These are phyloP conservation scores for Fonsecaea erecta DNA, from an alignment of 2,329 filamentous ascomycete species.

Conservation along the genomic window DNA sequence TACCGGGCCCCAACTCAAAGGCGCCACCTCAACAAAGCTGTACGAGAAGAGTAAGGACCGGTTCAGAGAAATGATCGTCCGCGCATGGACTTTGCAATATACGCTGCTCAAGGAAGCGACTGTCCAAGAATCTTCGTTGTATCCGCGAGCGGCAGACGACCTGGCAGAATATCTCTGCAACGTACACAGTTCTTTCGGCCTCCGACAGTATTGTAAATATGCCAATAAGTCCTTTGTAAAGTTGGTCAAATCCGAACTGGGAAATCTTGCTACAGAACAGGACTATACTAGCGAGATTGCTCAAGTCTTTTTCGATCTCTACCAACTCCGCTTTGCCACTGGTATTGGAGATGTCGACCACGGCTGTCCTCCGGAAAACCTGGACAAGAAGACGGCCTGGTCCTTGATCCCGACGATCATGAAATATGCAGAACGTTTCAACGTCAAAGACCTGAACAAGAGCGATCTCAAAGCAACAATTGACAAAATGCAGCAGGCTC, in stretches of 20 bases:
- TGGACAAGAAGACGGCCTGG: slow-evolving; percentile 80
- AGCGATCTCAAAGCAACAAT: slow-evolving; percentile 88
- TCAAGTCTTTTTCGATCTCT: slow-evolving; percentile 81
- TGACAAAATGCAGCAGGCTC: slow-evolving; percentile 87
- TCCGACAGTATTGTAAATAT: slow-evolving; percentile 81
- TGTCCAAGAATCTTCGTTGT: slow-evolving; percentile 66
- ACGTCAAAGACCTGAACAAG: slow-evolving; percentile 88
- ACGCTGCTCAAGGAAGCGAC: slow-evolving; percentile 76
- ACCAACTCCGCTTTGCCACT: slow-evolving; percentile 76
- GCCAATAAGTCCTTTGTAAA: slow-evolving; percentile 88
- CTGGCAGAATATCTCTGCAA: slow-evolving; percentile 78
- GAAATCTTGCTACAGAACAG: slow-evolving; percentile 74
- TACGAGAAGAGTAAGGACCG: slow-evolving; percentile 64
- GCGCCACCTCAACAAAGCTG: slow-evolving; percentile 47
- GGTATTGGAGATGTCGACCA: slow-evolving; percentile 75
- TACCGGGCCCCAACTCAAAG: slow-evolving; percentile 63
- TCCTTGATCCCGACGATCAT: slow-evolving; percentile 84
- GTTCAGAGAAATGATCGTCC: slow-evolving; percentile 83
- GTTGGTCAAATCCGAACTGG: slow-evolving; percentile 82
- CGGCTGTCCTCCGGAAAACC: slow-evolving; percentile 73
- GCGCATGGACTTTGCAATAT: slow-evolving; percentile 87
- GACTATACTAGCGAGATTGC: slow-evolving; percentile 86
- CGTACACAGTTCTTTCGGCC: slow-evolving; percentile 81
- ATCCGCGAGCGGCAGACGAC: slow-evolving; percentile 70
- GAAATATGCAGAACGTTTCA: slow-evolving; percentile 77